These are phyloP conservation scores for Fraxinus quadrangulata DNA, from an alignment of 257 asterid genomes.

Conservation along the genomic window DNA sequence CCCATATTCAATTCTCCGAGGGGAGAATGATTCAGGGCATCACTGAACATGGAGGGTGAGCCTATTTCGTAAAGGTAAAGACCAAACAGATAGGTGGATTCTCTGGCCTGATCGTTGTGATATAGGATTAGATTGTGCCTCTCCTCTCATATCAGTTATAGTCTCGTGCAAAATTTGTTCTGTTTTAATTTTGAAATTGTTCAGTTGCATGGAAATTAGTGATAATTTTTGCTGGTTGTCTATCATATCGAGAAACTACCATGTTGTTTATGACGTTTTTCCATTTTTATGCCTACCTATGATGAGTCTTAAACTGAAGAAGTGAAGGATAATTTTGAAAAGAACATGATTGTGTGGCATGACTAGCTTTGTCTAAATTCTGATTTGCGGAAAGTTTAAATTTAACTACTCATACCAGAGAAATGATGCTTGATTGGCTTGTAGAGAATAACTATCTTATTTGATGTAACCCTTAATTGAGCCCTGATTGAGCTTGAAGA, in stretches of 20 bases:
- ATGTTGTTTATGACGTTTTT: no score
- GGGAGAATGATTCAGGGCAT: no score
- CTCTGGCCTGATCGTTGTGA: no score
- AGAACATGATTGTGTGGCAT: not conserved
- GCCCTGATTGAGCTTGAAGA: not conserved
- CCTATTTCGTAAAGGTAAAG: no score
- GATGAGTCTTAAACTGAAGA: not conserved
- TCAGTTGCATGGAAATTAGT: not conserved
- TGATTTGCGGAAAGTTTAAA: not conserved
- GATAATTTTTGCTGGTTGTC: not conserved
- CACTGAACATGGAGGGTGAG: no score
- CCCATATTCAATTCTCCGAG: no score
- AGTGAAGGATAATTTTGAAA: not conserved
- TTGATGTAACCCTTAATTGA: not conserved
- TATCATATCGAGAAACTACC: not conserved
- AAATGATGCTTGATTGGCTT: not conserved
- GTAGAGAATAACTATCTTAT: not conserved
- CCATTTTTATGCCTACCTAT: not conserved
- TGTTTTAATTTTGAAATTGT: not conserved
- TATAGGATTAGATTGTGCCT: no score
- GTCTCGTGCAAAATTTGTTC: not conserved
- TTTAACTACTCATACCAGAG: not conserved
- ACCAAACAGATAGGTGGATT: no score
- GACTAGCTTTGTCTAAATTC: conserved; percentile 10
- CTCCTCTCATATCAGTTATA: no score